Base-by-base conservation (phyloP, 352 stramenopile genomes). In the Phytopythium mirpurense region DNA sequence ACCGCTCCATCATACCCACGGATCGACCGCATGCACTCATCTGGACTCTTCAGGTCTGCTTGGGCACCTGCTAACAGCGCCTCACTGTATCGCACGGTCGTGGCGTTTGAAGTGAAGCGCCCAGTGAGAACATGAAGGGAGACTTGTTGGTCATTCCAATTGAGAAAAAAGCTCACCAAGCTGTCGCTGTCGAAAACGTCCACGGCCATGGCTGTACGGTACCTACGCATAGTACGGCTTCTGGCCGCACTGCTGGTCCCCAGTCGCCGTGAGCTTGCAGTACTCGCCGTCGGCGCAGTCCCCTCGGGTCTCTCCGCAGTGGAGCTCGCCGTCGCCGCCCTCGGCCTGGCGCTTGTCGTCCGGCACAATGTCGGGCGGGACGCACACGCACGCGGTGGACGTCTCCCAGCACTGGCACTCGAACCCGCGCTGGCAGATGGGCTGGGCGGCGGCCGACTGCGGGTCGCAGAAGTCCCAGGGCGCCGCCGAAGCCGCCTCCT, bases 181-280 rank as follows among this genome's bases (percentile, higher is more conserved):
- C n/a, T n/a, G n/a, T n/a, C n/a, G n/a, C n/a, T n/a, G n/a, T n/a
- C n/a, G n/a, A n/a, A n/a, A n/a, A n/a, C n/a, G n/a, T n/a, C n/a
- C n/a, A n/a, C n/a, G n/a, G n/a, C n/a, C n/a, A n/a, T n/a, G n/a
- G n/a, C n/a, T n/a, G n/a, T n/a, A n/a, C n/a, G n/a, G n/a, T n/a
- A n/a, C n/a, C n/a, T 18, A 75, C 40, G 47, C 54, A 49, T 52
- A 72, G 41, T 74, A 78, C n/a, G 71, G 68, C 61, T 75, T 82
- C 43, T 60, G 55, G 21, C 68, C 62, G 34, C 72, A 82, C 21
- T 67, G 42, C 21, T 63, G 54, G 18, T 60, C 63, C 37, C 63
- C 68, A 12, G 43, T 35, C 47, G 60, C 42, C n/a, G 68, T 50
- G 57, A 60, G 77, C 59, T 70, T 66, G 63, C 72, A 82, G 55